These are phyloP conservation scores for Populus trichocarpa DNA, from an alignment of 441 rosid species.

Conservation along the genomic window DNA sequence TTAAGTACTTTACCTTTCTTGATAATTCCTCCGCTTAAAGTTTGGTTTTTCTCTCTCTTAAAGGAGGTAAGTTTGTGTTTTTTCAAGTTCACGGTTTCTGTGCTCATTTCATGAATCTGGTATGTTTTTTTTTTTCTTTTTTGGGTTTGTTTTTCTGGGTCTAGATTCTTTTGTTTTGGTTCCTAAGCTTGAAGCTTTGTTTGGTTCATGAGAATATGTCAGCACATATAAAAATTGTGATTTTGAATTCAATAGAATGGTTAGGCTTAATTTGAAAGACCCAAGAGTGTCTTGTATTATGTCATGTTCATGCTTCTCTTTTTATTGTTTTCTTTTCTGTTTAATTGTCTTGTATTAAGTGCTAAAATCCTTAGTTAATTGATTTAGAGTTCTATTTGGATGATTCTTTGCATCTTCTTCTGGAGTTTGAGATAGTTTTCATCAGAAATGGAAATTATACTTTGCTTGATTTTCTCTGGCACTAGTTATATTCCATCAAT, in stretches of 20 bases:
- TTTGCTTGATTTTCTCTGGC: conserved; percentile 1
- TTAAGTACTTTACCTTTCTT: not conserved
- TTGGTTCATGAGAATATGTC: conserved; percentile 17
- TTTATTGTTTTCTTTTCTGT: not conserved
- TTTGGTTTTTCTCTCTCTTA: not conserved
- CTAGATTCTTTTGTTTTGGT: conserved; percentile 15
- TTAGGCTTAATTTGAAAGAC: not conserved
- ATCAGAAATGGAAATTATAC: not conserved
- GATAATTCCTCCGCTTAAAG: not conserved
- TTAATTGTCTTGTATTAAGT: not conserved
- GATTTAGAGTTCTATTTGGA: not conserved
- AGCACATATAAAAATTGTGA: not conserved
- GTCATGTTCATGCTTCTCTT: not conserved
- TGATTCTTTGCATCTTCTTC: conserved; percentile 4
- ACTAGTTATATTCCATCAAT: not conserved
- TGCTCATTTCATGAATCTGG: not conserved
- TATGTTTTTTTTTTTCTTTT: not conserved
- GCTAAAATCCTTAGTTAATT: not conserved
- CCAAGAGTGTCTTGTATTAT: conserved; percentile 7
- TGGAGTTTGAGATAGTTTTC: not conserved
- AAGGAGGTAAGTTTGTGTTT: conserved; percentile 1
- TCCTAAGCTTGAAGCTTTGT: conserved; percentile 6
- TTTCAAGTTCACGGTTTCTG: not conserved
- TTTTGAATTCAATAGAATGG: conserved; percentile 3
- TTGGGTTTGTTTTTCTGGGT: not conserved